Base-by-base conservation (phyloP, 108 stramenopile species). In the Nitzschia palea region DNA sequence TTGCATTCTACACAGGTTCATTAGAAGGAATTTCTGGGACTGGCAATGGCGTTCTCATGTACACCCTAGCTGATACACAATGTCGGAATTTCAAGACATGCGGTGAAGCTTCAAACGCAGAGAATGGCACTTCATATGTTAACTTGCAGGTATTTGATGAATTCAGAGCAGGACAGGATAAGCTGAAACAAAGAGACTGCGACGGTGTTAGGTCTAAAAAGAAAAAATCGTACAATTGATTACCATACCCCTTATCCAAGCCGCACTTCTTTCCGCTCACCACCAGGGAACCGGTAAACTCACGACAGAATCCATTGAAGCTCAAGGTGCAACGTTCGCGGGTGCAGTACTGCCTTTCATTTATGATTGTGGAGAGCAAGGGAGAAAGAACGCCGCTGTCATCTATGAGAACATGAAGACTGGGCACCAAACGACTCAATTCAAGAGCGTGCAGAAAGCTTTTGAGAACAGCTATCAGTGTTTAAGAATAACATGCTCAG, bases 241-340 rank as follows among this genome's bases (percentile, higher is more conserved):
- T 86, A 73, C 79, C 8, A 58, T 92, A 14, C 88, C 91, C 14
- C 52, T 92, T 23, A 74, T 92, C 42, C 91, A 92, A 56, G 85
- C 85, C 0, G 48, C 84, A 0, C 55, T 89, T 23, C 71, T 75
- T 3, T 85, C 77, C 68, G 84, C 87, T 4, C 83, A 80, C 53
- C 3, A 59, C 18, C 29, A 44, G 25, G 34, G 29, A 0, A 55
- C 53, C 18, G 58, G 59, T 20, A 71, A 79, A 26, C 60, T 54
- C 22, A 73, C 71, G 18, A 77, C 60, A 0, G 84, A 87, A 59
- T 84, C 86, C 62, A 79, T 68, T 25, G 55, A 71, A n/a, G 84
- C 86, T 4, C 77, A 81, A 40, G 86, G 85, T 45, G 88, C 84
- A 15, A 67, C 68, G 31, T 89, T 87, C 56, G 85, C 85, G 15